Evolutionary conservation across 768 basidiomycete species (phyloP), one percentile per base, ranked within the genome.

Genomic region (Lactarius pseudohatsudake): DNA sequence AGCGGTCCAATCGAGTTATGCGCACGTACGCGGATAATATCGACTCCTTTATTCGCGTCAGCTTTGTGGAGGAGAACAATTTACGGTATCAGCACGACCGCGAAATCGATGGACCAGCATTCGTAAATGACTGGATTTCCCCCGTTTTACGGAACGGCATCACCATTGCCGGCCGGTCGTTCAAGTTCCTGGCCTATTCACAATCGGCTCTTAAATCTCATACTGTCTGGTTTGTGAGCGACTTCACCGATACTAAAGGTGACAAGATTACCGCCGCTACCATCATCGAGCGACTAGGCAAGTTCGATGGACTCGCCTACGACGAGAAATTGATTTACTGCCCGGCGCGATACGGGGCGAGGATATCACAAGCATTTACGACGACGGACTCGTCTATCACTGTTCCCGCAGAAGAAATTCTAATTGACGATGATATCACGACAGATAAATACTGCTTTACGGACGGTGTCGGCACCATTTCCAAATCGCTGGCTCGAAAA

Each of bases 361-460:
- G 90, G 20, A 80, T 91, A 38, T 87, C 88, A 6, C 88, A 87
- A 72, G 88, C 87, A 0, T 92, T 91, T 74, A 90, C 89, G 1
- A 83, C 89, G 1, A 92, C 90, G 0, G 88, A 91, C 67, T 79
- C 84, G 0, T 84, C 85, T 3, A 72, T 84, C 38, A 74, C 84
- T 16, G 74, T 79, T 45, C 66, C 74, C 53, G 69, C 74, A n/a
- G 78, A 81, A 56, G 76, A 82, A 71, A 74, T 83, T 50, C 22
- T 76, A 22, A 69, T 76, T 22, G 72, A 81, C 0, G 76, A 80
- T n/a, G 85, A 89, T 73, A 81, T 88, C 32, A 70, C 80, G 41
- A n/a, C 0, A 26, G 64, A 53, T 68, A 73, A 45, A 70, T 85
- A 81, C 65, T 75, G 77, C 56, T 90, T 89, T 74, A 90, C 89